Percentiles rank a stretch among this genome's conserved stretches.
These are phyloP conservation scores for Ogataea henricii DNA, from an alignment of 805 yeast genomes.

Conservation along the genomic window DNA sequence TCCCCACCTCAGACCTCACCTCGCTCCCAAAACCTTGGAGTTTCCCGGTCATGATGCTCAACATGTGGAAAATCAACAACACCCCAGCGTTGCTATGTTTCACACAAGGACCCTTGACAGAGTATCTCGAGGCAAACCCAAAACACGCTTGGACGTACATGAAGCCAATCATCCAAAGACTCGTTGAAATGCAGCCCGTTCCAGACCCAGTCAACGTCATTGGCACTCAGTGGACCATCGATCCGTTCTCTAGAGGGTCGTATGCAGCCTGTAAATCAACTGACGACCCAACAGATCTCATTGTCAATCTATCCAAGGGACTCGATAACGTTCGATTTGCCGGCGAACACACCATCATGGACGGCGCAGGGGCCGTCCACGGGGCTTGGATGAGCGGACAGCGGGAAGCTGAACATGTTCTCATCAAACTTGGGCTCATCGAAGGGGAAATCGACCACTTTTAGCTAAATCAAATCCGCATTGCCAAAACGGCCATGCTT, in stretches of 20 bases:
- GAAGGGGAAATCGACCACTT: constrained; percentile 42
- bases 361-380: constrained; percentile 90
- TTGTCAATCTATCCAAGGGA: constrained; percentile 63
- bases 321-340: constrained; percentile 72
- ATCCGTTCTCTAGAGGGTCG: constrained; percentile 79
- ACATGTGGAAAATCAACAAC: constrained; percentile 49
- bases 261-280: constrained; percentile 71
- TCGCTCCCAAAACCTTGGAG: constrained; percentile 48
- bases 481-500: constrained; percentile 34
- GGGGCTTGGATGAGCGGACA: constrained; percentile 80
- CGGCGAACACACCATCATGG: constrained; percentile 85
- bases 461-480: constrained; percentile 11
- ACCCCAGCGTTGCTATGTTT: constrained; percentile 62
- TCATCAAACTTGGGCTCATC: constrained; percentile 24
- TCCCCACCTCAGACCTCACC: not conserved
- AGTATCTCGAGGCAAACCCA: constrained; percentile 54
- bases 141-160: constrained; percentile 57
- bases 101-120: constrained; percentile 73
- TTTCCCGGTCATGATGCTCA: constrained; percentile 63
- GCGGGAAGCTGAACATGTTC: constrained; percentile 32
- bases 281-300: constrained; percentile 66
- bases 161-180: constrained; percentile 48
- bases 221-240: constrained; percentile 75
- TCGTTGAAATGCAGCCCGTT: constrained; percentile 13
- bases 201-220: constrained; percentile 44